Evolutionary conservation across 2,329 filamentous ascomycete genomes (phyloP).

Genomic region (Metarhizium album): DNA sequence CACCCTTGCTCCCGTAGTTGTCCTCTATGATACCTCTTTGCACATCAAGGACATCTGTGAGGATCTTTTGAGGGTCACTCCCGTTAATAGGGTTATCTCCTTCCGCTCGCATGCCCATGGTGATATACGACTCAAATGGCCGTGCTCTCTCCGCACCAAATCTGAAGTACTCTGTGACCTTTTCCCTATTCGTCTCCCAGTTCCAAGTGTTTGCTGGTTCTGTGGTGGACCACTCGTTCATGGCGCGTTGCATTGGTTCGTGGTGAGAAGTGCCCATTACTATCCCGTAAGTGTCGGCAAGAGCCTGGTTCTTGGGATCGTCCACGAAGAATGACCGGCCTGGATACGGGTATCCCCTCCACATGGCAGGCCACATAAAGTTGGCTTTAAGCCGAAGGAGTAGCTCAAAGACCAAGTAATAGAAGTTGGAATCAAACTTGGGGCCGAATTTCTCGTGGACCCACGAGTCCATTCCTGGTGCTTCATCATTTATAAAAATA

Average conservation of each 20-base stretch:
- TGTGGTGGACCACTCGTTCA: slow-evolving; percentile 32
- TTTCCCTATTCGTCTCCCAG: slow-evolving; percentile 45
- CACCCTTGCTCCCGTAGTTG: slow-evolving; percentile 34
- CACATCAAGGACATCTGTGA: slow-evolving; percentile 42
- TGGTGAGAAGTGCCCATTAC: slow-evolving; percentile 55
- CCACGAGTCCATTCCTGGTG: slow-evolving; percentile 40
- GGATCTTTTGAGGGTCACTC: slow-evolving; percentile 37
- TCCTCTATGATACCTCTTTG: slow-evolving; percentile 44
- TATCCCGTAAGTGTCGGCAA: slow-evolving; percentile 53
- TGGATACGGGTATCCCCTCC: slow-evolving; percentile 38
- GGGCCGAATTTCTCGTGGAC: slow-evolving; percentile 35
- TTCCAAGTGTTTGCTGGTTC: slow-evolving; percentile 42
- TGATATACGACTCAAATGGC: slow-evolving; percentile 49
- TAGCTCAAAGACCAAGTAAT: slow-evolving; percentile 52
- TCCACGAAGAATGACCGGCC: slow-evolving; percentile 51
- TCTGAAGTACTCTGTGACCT: slow-evolving; percentile 45
- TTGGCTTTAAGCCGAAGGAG: slow-evolving; percentile 48
- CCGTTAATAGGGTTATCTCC: slow-evolving; percentile 42
- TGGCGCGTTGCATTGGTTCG: slow-evolving; percentile 53
- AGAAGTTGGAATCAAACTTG: slow-evolving; percentile 46
- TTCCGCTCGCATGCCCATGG: slow-evolving; percentile 48
- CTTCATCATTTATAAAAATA: slow-evolving; percentile 49
- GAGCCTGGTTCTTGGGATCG: slow-evolving; percentile 44
- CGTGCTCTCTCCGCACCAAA: slow-evolving; percentile 43
- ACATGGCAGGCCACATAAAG: slow-evolving; percentile 59